These are phyloP conservation scores for Calonectria honghensis DNA, from an alignment of 2,329 filamentous ascomycete genomes.

Conservation along the genomic window DNA sequence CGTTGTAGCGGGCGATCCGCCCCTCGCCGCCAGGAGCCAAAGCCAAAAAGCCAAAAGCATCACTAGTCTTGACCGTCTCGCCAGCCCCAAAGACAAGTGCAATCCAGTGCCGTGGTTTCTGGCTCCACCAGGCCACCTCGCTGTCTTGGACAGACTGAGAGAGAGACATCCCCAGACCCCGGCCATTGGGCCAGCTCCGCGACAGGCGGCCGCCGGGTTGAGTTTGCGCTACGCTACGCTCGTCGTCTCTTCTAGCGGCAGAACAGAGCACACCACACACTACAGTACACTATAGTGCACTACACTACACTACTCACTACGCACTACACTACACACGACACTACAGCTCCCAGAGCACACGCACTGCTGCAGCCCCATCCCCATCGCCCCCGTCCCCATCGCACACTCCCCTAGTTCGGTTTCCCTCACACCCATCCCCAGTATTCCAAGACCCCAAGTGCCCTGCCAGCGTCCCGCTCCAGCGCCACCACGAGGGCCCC, in stretches of 20 bases:
- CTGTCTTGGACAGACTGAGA: slow-evolving; percentile 52
- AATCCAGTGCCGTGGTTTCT: slow-evolving; percentile 60
- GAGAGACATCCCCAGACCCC: slow-evolving; percentile 54
- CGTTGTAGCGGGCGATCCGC: slow-evolving; percentile 47
- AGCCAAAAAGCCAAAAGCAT: slow-evolving; percentile 45
- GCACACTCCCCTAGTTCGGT: slow-evolving; percentile 44
- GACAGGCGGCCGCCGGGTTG: slow-evolving; percentile 51
- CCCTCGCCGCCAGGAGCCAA: slow-evolving; percentile 38
- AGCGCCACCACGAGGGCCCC: slow-evolving; percentile 60
- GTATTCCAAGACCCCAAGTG: slow-evolving; percentile 45
- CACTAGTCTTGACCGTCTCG: slow-evolving; percentile 53
- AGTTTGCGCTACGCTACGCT: slow-evolving; percentile 54
- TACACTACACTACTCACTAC: slow-evolving; percentile 4
- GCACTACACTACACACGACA: slow-evolving; percentile 16
- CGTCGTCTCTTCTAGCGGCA: slow-evolving; percentile 44
- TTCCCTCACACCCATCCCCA: slow-evolving; percentile 42
- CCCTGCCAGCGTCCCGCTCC: slow-evolving; percentile 55
- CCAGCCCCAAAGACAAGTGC: slow-evolving; percentile 54
- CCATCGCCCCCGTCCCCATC: slow-evolving; percentile 38
- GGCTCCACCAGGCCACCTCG: slow-evolving; percentile 51
- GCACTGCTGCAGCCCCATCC: slow-evolving; percentile 15
- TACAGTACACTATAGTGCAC: not conserved
- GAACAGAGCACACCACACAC: slow-evolving; percentile 24
- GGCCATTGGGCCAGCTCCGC: slow-evolving; percentile 54
- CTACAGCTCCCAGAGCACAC: slow-evolving; percentile 23